phyloP scores from a whole-genome alignment of 2,329 filamentous ascomycete species.

The Incumbomyces delicatus region DNA sequence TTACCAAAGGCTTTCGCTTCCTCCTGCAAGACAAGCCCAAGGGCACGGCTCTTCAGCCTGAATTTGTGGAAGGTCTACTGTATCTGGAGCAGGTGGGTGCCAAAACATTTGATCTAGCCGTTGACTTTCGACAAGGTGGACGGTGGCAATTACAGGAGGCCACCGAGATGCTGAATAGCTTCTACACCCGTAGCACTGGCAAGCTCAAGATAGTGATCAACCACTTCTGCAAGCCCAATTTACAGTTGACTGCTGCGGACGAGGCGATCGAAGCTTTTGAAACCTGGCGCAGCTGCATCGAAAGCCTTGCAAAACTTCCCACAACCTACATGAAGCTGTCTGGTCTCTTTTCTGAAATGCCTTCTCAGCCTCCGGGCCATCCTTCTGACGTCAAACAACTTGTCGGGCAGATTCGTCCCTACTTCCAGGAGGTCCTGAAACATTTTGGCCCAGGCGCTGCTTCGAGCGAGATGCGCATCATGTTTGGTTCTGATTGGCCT shows the following conservation, averaged over 20 bases:
- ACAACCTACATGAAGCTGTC: conserved; percentile 86
- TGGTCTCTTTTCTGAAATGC: conserved; percentile 72
- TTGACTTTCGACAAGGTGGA: conserved; percentile 71
- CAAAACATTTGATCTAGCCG: conserved; percentile 65
- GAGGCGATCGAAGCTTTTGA: conserved; percentile 47
- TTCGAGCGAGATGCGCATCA: conserved; percentile 44
- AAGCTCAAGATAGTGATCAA: conserved; percentile 63
- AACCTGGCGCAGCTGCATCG: conserved; percentile 61
- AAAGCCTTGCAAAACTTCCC: conserved; percentile 53
- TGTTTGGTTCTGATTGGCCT: conserved; percentile 94
- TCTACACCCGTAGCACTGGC: conserved; percentile 42
- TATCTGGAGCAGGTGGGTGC: neutral
- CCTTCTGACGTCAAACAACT: conserved; percentile 43
- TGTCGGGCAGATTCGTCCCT: conserved; percentile 56
- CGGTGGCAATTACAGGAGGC: conserved; percentile 63
- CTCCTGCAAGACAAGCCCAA: conserved; percentile 66
- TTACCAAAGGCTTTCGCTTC: conserved; percentile 72
- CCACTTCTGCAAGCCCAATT: conserved; percentile 81
- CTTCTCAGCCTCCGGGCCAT: conserved; percentile 29
- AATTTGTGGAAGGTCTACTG: conserved; percentile 57
- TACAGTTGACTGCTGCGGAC: conserved; percentile 33
- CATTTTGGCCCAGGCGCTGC: conserved; percentile 52
- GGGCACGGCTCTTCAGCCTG: conserved; percentile 53
- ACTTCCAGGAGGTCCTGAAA: conserved; percentile 62
- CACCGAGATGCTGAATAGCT: conserved; percentile 57